Conservation (phyloP, 2,329 filamentous ascomycete genomes). For the Didymella pomorum region DNA sequence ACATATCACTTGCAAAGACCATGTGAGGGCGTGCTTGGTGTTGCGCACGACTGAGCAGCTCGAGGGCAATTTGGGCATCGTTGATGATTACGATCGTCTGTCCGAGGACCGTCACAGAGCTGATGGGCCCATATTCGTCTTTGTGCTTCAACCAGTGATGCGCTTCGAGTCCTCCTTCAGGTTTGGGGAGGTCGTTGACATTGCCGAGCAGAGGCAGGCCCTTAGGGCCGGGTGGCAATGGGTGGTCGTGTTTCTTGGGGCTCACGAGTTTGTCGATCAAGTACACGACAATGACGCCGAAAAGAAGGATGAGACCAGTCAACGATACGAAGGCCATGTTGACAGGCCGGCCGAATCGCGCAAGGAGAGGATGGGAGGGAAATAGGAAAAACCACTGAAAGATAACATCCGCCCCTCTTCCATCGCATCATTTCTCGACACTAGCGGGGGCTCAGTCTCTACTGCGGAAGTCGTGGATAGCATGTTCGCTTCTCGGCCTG, state of each 20-base stretch:
- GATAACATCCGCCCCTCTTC: neutral
- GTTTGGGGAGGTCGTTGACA: conserved; percentile 57
- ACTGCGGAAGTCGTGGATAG: conserved; percentile 11
- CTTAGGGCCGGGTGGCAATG: conserved; percentile 61
- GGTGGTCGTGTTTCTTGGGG: conserved; percentile 21
- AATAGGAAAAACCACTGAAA: neutral
- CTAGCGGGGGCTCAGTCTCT: conserved; percentile 2
- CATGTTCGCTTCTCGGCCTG: conserved; percentile 10
- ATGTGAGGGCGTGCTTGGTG: conserved; percentile 35
- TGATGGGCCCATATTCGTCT: conserved; percentile 46
- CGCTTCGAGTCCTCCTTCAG: conserved; percentile 48
- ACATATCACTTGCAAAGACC: conserved; percentile 40
- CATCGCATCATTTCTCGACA: conserved; percentile 7
- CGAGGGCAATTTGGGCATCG: conserved; percentile 37
- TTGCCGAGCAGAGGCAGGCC: conserved; percentile 61
- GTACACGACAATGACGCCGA: conserved; percentile 23
- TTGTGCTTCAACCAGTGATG: conserved; percentile 57
- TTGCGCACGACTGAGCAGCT: conserved; percentile 34
- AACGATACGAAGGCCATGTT: conserved; percentile 19
- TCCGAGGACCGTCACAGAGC: conserved; percentile 41
- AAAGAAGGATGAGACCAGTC: conserved; percentile 33
- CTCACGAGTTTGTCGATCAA: conserved; percentile 21
- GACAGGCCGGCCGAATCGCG: neutral
- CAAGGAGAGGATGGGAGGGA: neutral
- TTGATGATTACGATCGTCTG: conserved; percentile 44